Conservation (phyloP, 257 asterid species). For the Solanum ossicruentum region DNA sequence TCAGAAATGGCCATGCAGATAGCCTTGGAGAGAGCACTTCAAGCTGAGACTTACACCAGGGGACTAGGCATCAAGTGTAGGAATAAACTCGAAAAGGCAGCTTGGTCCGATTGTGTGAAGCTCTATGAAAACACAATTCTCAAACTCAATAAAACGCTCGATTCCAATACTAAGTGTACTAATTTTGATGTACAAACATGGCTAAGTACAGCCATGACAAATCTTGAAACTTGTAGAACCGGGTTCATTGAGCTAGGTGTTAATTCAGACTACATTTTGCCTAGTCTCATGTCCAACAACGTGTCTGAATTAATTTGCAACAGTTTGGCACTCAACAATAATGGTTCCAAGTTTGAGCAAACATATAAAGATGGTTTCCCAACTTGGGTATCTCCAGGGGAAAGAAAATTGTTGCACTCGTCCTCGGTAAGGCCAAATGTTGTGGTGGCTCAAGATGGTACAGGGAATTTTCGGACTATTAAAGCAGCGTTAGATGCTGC, state of each 20-base stretch:
- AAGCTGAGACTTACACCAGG: slow-evolving; percentile 26
- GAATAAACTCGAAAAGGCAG: slow-evolving; percentile 38
- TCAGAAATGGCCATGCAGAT: slow-evolving; percentile 27
- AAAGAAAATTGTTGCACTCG: slow-evolving; percentile 17
- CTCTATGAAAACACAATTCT: slow-evolving; percentile 32
- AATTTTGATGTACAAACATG: slow-evolving; percentile 59
- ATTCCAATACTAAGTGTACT: slow-evolving; percentile 26
- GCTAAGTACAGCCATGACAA: slow-evolving; percentile 67
- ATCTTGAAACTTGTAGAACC: slow-evolving; percentile 51
- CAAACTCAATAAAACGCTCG: slow-evolving; percentile 48
- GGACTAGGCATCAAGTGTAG: slow-evolving; percentile 33
- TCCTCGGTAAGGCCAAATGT: not conserved
- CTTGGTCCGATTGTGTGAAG: slow-evolving; percentile 63
- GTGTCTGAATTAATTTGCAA: slow-evolving; percentile 52
- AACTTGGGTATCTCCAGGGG: slow-evolving; percentile 8
- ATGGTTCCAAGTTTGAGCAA: slow-evolving; percentile 1
- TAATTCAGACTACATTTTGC: slow-evolving; percentile 20
- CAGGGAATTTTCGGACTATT: slow-evolving; percentile 27
- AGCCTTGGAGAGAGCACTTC: slow-evolving; percentile 36
- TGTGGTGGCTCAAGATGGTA: slow-evolving; percentile 42
- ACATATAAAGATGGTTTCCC: slow-evolving; percentile 15
- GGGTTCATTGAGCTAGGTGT: slow-evolving; percentile 58
- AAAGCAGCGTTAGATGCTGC: slow-evolving; percentile 30
- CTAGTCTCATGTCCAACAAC: slow-evolving; percentile 32
- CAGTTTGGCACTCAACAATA: slow-evolving; percentile 32